Evolutionary conservation across 73 alveolate genomes (phyloP).

Genomic region (Paramecium sonneborni): DNA sequence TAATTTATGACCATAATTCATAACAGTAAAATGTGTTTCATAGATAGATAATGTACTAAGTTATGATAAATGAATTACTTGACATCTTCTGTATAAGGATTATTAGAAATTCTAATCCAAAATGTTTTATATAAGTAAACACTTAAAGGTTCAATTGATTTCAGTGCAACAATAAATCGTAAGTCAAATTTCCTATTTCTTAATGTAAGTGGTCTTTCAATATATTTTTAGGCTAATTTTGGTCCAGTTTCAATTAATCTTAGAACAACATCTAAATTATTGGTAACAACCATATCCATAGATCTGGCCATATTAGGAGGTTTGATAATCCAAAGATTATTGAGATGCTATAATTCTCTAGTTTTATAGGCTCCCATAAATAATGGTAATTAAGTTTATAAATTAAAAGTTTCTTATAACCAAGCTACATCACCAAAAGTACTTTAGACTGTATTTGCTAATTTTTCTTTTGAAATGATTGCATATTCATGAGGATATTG

Average conservation of each 20-base stretch:
- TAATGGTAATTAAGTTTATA: conserved; percentile 85
- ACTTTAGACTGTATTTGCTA: conserved; percentile 80
- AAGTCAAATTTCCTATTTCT: conserved; percentile 88
- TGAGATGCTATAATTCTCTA: conserved; percentile 76
- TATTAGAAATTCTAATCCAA: conserved; percentile 92
- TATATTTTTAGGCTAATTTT: conserved; percentile 89
- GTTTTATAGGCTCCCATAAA: conserved; percentile 91
- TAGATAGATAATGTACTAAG: conserved; percentile 78
- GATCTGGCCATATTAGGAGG: conserved; percentile 94
- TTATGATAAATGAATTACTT: conserved; percentile 31
- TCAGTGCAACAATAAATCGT: conserved; percentile 90
- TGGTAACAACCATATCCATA: conserved; percentile 90
- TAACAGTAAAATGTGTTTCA: conserved; percentile 96
- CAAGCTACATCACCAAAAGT: conserved; percentile 75
- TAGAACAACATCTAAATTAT: conserved; percentile 84
- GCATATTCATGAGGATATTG: conserved; percentile 92
- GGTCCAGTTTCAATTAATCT: conserved; percentile 97
- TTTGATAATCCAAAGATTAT: conserved; percentile 94
- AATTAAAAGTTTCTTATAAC: conserved; percentile 86
- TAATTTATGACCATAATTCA: conserved; percentile 86
- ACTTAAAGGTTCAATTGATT: conserved; percentile 87
- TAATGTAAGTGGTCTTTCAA: conserved; percentile 77
- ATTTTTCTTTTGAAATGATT: conserved; percentile 82
- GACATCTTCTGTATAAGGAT: conserved; percentile 73
- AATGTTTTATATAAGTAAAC: conserved; percentile 86